These are phyloP conservation scores for Citrus medica DNA, from an alignment of 345 rosid genomes.

Conservation along the genomic window DNA sequence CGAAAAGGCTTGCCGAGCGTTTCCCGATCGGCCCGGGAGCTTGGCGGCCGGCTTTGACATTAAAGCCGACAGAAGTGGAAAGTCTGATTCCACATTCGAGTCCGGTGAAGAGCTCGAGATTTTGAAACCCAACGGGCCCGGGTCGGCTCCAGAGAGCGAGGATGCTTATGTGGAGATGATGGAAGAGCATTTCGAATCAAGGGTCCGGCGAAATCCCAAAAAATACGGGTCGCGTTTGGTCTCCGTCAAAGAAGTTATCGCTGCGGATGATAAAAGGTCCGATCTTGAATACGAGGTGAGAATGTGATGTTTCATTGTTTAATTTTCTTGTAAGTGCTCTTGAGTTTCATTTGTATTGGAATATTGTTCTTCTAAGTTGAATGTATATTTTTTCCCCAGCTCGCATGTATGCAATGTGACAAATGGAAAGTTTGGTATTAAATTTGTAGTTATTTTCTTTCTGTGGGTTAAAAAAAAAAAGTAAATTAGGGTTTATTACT, in stretches of 20 bases:
- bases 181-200: conserved; percentile 18
- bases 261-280: conserved; percentile 63
- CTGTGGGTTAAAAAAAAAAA: no score
- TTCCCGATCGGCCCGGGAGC: conserved; percentile 54
- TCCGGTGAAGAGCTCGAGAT: conserved; percentile 61
- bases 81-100: conserved; percentile 26
- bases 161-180: conserved; percentile 15
- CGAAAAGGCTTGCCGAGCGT: conserved; percentile 33
- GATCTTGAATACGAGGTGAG: conserved; percentile 59
- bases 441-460: no score
- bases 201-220: conserved; percentile 18
- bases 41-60: conserved; percentile 40
- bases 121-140: conserved; percentile 37
- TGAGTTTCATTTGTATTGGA: no score
- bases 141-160: conserved; percentile 22
- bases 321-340: background rate
- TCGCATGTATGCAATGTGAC: no score
- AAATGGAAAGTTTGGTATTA: no score
- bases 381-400: no score
- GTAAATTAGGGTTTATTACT: no score
- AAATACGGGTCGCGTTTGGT: conserved; percentile 28
- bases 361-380: no score
- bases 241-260: conserved; percentile 35
- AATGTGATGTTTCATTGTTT: background rate
- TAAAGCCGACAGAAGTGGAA: conserved; percentile 28